phyloP scores from a whole-genome alignment of 805 yeast genomes.

The Candida arabinofermentans region DNA sequence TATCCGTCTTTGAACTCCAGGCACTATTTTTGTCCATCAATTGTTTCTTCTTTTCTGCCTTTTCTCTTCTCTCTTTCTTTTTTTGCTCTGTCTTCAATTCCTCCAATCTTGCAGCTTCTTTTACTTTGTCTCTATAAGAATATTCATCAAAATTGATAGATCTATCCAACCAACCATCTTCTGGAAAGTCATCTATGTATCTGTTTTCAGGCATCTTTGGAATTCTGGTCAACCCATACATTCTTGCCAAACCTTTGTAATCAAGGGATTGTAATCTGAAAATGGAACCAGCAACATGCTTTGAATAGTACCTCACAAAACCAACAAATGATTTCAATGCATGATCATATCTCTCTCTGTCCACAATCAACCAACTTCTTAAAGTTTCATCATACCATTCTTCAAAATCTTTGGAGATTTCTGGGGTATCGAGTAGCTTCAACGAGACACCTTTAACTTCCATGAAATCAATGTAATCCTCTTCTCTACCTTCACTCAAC shows the following conservation, averaged over 20 bases:
- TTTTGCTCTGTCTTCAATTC: slow-evolving; percentile 47
- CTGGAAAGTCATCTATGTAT: slow-evolving; percentile 50
- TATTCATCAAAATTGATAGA: slow-evolving; percentile 65
- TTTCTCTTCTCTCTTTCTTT: slow-evolving; percentile 33
- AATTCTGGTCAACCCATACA: slow-evolving; percentile 76
- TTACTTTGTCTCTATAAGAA: slow-evolving; percentile 57
- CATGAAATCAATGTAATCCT: slow-evolving; percentile 77
- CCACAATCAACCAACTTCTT: slow-evolving; percentile 59
- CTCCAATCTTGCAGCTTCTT: slow-evolving; percentile 59
- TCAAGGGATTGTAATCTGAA: slow-evolving; percentile 73
- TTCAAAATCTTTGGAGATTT: slow-evolving; percentile 10
- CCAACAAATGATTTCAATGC: slow-evolving; percentile 81
- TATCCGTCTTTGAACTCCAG: slow-evolving; percentile 72
- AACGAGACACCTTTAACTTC: slow-evolving; percentile 62
- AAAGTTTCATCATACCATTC: slow-evolving; percentile 29
- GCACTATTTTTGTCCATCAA: slow-evolving; percentile 54
- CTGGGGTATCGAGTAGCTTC: slow-evolving; percentile 33
- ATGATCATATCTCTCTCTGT: slow-evolving; percentile 76
- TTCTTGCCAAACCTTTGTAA: slow-evolving; percentile 62
- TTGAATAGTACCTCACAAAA: slow-evolving; percentile 76
- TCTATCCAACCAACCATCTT: slow-evolving; percentile 68
- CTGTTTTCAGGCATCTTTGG: slow-evolving; percentile 94
- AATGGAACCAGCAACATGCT: slow-evolving; percentile 84
- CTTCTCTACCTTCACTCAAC: slow-evolving; percentile 72
- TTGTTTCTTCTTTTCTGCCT: slow-evolving; percentile 41